Conservation (phyloP, 75 land plant genomes). For the Larix kaempferi region DNA sequence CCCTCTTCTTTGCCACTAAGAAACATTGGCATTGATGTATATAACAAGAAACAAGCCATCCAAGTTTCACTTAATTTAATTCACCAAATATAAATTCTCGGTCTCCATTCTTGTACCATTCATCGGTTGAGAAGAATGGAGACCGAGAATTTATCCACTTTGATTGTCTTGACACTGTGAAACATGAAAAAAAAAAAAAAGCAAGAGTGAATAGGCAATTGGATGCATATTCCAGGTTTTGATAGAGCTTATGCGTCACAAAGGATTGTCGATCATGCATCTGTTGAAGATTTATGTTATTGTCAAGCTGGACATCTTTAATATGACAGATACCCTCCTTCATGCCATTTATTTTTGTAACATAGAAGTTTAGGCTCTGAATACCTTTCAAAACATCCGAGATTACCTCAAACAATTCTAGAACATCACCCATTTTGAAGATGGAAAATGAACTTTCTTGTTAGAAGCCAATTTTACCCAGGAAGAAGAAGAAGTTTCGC, state of each 20-base stretch:
- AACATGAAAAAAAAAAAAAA: constrained; percentile 48
- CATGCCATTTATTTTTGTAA: constrained; percentile 43
- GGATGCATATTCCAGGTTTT: constrained; percentile 51
- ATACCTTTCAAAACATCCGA: constrained; percentile 26
- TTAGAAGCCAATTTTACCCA: constrained; percentile 47
- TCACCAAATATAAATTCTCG: too few relatives aligned
- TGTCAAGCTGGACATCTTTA: constrained; percentile 41
- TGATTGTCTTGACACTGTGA: constrained; percentile 45
- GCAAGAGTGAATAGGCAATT: constrained; percentile 59
- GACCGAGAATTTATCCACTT: too few relatives aligned
- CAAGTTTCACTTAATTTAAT: too few relatives aligned
- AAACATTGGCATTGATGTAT: too few relatives aligned
- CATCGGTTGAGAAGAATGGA: too few relatives aligned
- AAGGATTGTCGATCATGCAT: constrained; percentile 36
- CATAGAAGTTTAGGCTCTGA: constrained; percentile 16
- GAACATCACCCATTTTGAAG: constrained; percentile 55
- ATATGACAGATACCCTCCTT: constrained; percentile 62
- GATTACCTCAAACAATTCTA: constrained; percentile 52
- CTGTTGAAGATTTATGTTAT: constrained; percentile 39
- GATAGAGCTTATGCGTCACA: constrained; percentile 38
- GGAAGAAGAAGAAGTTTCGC: constrained; percentile 35
- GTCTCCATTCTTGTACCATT: too few relatives aligned
- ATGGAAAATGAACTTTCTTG: constrained; percentile 14
- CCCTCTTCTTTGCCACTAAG: too few relatives aligned
- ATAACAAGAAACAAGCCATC: too few relatives aligned